A percentile compares a stretch with the other conserved stretches of the same genome.
Conservation (phyloP, 2,329 filamentous ascomycete species). For the Alternaria sp. region DNA sequence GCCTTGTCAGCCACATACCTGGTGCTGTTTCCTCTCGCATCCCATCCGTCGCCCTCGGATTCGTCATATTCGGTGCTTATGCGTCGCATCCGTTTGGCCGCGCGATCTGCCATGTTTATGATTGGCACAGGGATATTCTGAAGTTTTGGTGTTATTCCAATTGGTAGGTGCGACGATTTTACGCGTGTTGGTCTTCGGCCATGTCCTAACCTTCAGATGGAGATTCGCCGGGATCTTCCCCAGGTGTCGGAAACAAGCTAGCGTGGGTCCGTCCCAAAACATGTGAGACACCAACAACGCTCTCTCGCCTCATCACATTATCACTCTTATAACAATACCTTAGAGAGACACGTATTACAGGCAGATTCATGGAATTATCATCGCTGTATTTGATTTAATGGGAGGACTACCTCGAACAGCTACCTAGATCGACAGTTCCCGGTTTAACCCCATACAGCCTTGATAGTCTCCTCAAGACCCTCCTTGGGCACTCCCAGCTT, state of each 20-base stretch:
- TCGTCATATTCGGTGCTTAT: constrained; percentile 53
- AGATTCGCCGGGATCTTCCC: constrained; percentile 21
- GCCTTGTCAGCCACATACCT: constrained; percentile 45
- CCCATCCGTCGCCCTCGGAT: constrained; percentile 46
- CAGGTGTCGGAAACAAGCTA: constrained; percentile 11
- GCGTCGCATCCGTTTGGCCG: constrained; percentile 52
- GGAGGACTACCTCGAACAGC: neutral
- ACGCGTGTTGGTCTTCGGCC: constrained; percentile 10
- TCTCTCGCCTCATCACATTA: neutral
- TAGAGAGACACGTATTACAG: rapidly evolving
- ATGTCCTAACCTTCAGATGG: constrained; percentile 17
- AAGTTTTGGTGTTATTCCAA: constrained; percentile 6
- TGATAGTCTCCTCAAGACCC: constrained; percentile 49
- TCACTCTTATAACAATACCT: neutral
- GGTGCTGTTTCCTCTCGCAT: constrained; percentile 37
- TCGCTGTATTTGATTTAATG: too few relatives aligned
- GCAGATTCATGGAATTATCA: too few relatives aligned
- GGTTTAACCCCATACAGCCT: neutral
- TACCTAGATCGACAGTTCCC: neutral
- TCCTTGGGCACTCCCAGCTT: constrained; percentile 54
- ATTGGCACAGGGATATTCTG: neutral
- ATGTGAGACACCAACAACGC: neutral
- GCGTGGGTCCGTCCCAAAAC: neutral
- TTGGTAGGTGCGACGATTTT: constrained; percentile 18
- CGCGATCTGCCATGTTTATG: constrained; percentile 39